phyloP scores from a whole-genome alignment of 768 basidiomycete species.

The Pisolithus microcarpus region DNA sequence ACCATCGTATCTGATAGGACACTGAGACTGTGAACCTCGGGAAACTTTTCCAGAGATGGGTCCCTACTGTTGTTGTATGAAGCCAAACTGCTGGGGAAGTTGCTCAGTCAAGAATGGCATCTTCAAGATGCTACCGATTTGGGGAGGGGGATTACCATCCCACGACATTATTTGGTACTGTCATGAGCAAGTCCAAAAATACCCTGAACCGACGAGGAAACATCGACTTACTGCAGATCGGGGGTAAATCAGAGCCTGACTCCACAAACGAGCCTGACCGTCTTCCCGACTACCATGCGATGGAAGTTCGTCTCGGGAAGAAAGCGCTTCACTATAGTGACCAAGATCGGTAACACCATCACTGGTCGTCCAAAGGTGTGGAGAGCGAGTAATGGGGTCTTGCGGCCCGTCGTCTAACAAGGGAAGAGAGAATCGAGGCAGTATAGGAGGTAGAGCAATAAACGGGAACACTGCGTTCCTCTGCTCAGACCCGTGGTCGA shows the following conservation, averaged over 20 bases:
- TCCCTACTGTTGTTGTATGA: constrained; percentile 56
- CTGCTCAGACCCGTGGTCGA: neutral
- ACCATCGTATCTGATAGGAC: constrained; percentile 39
- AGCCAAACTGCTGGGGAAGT: constrained; percentile 40
- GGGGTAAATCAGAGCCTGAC: neutral
- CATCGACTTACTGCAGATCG: neutral
- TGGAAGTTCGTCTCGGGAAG: neutral
- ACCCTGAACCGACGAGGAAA: neutral
- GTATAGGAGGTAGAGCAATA: constrained; percentile 32
- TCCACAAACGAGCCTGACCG: neutral
- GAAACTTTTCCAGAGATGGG: neutral
- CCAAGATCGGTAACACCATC: neutral
- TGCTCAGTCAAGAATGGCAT: constrained; percentile 70
- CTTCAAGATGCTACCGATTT: constrained; percentile 23
- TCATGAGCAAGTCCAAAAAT: constrained; percentile 2
- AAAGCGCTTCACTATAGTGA: neutral
- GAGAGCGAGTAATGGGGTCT: constrained; percentile 64
- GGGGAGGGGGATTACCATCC: constrained; percentile 45
- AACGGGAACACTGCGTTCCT: constrained; percentile 15
- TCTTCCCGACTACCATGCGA: constrained; percentile 1
- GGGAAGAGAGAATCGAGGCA: constrained; percentile 55
- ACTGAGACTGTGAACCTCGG: constrained; percentile 29
- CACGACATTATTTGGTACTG: constrained; percentile 54
- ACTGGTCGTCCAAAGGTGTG: constrained; percentile 25
- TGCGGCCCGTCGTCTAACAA: constrained; percentile 64